These are phyloP conservation scores for Corniculantispora saksenae DNA, from an alignment of 2,329 filamentous ascomycete genomes.

Conservation along the genomic window DNA sequence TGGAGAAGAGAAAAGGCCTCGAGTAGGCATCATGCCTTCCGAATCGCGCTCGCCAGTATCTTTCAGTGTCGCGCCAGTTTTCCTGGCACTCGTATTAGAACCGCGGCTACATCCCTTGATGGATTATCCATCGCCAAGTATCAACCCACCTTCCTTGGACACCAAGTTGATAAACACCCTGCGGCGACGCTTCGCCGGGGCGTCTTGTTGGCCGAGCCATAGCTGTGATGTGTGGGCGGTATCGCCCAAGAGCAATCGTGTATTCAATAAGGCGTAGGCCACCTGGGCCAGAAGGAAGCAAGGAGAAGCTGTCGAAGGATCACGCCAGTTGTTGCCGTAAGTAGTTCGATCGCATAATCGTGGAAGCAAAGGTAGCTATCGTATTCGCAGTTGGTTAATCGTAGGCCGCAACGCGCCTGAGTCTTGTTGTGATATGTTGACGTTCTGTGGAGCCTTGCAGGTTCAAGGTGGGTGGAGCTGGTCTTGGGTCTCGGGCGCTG, in stretches of 20 bases:
- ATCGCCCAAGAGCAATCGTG: background rate
- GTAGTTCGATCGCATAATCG: background rate
- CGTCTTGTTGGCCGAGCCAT: constrained; percentile 37
- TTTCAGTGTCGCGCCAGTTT: constrained; percentile 82
- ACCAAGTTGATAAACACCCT: constrained; percentile 38
- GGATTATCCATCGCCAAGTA: background rate
- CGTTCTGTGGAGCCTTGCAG: constrained; percentile 15
- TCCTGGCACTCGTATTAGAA: constrained; percentile 52
- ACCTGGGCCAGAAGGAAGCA: background rate
- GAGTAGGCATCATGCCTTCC: constrained; percentile 86
- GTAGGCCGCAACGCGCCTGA: background rate
- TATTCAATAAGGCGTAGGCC: background rate
- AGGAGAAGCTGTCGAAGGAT: background rate
- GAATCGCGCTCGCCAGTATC: constrained; percentile 83
- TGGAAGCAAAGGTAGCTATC: background rate
- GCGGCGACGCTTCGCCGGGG: constrained; percentile 31
- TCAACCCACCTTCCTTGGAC: constrained; percentile 40
- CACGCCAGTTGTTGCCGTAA: background rate
- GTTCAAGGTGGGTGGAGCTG: constrained; percentile 11
- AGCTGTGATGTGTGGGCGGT: background rate
- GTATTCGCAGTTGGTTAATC: background rate
- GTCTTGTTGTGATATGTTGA: constrained; percentile 18
- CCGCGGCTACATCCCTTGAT: background rate
- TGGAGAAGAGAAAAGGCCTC: constrained; percentile 86
- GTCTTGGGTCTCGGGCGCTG: background rate